Percentiles rank a stretch among this genome's conserved stretches.
phyloP scores from a whole-genome alignment of 768 basidiomycete species.

The Inosperma sp. region DNA sequence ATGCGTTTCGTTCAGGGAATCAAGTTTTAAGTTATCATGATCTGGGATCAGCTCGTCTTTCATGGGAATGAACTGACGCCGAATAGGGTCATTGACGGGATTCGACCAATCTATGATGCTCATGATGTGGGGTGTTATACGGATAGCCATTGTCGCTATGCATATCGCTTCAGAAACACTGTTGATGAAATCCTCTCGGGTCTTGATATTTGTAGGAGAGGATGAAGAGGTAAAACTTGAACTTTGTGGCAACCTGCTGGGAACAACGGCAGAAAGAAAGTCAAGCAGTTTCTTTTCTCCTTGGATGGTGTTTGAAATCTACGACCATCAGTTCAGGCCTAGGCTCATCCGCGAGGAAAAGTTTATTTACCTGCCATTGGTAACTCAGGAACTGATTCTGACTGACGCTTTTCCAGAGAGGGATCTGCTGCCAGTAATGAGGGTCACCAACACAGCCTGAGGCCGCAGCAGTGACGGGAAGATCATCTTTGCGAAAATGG shows the following conservation, averaged over 20 bases:
- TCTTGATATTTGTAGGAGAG: neutral
- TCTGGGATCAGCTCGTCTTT: slow-evolving; percentile 1
- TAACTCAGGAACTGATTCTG: neutral
- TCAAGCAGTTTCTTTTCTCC: slow-evolving; percentile 14
- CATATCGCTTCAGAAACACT: slow-evolving; percentile 1
- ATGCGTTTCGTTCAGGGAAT: neutral
- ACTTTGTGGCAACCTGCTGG: neutral
- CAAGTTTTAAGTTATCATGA: neutral
- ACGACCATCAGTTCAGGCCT: neutral
- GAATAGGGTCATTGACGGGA: slow-evolving; percentile 1
- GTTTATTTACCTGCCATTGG: slow-evolving; percentile 2
- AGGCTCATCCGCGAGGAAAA: neutral
- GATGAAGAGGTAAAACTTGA: neutral
- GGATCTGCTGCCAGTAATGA: slow-evolving; percentile 1
- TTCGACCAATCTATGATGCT: slow-evolving; percentile 2
- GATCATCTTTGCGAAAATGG: no score
- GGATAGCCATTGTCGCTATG: neutral
- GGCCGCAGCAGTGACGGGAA: neutral
- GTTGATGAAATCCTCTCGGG: neutral
- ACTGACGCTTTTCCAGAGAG: neutral
- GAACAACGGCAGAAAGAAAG: slow-evolving; percentile 12
- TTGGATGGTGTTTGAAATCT: slow-evolving; percentile 16
- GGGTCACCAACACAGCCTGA: no score
- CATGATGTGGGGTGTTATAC: neutral
- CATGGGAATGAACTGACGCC: slow-evolving; percentile 3